phyloP scores from a whole-genome alignment of 495 filamentous ascomycete genomes.

The Aspergillus egyptiacus region DNA sequence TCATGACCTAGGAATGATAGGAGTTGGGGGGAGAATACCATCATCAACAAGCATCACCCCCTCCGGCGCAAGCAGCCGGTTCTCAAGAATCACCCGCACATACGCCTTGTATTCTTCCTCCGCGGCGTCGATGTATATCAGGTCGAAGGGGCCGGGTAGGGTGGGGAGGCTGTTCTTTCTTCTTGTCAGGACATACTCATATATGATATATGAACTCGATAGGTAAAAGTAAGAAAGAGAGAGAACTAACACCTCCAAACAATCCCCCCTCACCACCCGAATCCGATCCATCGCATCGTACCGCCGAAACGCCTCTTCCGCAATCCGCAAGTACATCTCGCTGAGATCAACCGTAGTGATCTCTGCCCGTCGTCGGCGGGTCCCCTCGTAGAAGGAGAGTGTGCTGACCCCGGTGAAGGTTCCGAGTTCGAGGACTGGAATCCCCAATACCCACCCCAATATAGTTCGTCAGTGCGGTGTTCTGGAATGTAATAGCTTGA shows the following conservation, averaged over 20 bases:
- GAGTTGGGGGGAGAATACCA: neutral
- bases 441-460: neutral
- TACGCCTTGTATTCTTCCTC: neutral
- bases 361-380: neutral
- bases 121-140: conserved; percentile 1
- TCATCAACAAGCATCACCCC: neutral
- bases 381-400: neutral
- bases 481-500: neutral
- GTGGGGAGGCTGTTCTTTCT: neutral
- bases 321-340: neutral
- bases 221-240: too few species aligned
- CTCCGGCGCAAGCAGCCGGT: neutral
- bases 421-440: conserved; percentile 3
- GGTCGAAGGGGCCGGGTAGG: neutral
- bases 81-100: neutral
- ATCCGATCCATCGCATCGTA: neutral
- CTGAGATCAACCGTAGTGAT: neutral
- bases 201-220: too few species aligned
- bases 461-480: too few species aligned
- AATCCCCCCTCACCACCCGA: neutral
- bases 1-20: neutral
- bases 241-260: neutral
- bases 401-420: conserved; percentile 1
- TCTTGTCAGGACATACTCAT: too few species aligned
- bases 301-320: neutral